These are phyloP conservation scores for Takashimella tepidaria DNA, from an alignment of 1,284 basidiomycete genomes.

Conservation along the genomic window DNA sequence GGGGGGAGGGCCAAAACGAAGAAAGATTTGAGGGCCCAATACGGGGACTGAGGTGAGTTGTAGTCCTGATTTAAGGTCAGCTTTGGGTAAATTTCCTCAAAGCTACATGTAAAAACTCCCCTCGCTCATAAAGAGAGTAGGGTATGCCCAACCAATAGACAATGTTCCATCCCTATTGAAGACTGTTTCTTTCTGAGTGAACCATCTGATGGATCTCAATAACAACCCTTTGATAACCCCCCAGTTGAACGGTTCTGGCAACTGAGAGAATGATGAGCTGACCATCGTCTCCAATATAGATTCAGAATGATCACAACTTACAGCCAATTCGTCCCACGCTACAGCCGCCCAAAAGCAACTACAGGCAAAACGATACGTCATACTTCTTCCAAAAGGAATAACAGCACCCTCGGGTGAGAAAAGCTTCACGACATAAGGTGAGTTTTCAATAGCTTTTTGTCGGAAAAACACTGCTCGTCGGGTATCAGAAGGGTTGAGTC, in stretches of 20 bases:
- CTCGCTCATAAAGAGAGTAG: slow-evolving; percentile 64
- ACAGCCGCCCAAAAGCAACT: slow-evolving; percentile 12
- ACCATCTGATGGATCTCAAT: slow-evolving; percentile 65
- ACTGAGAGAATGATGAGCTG: too few relatives aligned
- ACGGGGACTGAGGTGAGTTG: slow-evolving; percentile 54
- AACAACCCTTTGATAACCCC: slow-evolving; percentile 65
- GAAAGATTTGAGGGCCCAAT: slow-evolving; percentile 74
- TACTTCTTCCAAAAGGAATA: slow-evolving; percentile 28
- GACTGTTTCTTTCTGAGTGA: slow-evolving; percentile 55
- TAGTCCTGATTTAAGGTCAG: slow-evolving; percentile 17
- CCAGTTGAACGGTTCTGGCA: slow-evolving; percentile 61
- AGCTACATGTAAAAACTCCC: slow-evolving; percentile 56
- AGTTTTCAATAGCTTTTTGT: slow-evolving; percentile 14
- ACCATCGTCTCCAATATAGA: neutral
- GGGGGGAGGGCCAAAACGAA: slow-evolving; percentile 59
- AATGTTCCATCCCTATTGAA: slow-evolving; percentile 59
- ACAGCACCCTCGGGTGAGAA: slow-evolving; percentile 23
- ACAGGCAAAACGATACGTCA: slow-evolving; percentile 34
- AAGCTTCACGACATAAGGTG: slow-evolving; percentile 18
- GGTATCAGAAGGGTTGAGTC: slow-evolving; percentile 49
- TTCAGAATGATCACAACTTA: neutral
- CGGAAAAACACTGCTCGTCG: slow-evolving; percentile 16
- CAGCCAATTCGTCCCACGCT: slow-evolving; percentile 21
- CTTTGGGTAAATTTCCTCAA: slow-evolving; percentile 6
- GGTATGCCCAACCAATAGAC: slow-evolving; percentile 65